Evolutionary conservation across 176 grass and related monocot genomes (phyloP).

Genomic region (Cenchrus americanus): DNA sequence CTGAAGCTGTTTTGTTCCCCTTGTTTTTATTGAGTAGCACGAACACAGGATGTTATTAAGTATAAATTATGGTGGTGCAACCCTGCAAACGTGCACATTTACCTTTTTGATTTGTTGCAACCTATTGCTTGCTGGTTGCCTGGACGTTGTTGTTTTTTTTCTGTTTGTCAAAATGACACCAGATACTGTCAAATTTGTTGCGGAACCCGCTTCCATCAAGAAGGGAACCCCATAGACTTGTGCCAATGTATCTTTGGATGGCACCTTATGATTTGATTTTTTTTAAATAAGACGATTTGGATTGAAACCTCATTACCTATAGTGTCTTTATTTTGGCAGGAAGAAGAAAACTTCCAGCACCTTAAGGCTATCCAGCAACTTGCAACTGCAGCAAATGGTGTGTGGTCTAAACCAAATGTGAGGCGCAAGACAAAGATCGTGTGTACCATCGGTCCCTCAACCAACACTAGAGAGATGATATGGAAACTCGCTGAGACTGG

Average conservation of each 20-base stretch:
- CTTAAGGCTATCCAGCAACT: conserved; percentile 80
- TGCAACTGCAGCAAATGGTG: conserved; percentile 54
- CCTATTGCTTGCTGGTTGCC: background rate
- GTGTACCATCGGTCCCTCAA: conserved; percentile 97
- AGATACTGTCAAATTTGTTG: background rate
- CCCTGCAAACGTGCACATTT: background rate
- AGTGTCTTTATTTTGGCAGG: conserved; percentile 49
- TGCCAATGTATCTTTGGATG: conserved; percentile 3
- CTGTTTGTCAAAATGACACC: conserved; percentile 12
- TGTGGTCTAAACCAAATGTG: conserved; percentile 87
- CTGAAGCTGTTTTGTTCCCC: background rate
- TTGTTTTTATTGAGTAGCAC: conserved; percentile 17
- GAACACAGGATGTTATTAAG: background rate
- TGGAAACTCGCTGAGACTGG: conserved; percentile 87
- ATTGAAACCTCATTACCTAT: background rate
- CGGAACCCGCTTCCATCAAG: background rate
- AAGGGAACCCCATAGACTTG: background rate
- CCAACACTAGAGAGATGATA: conserved; percentile 96
- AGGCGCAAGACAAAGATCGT: conserved; percentile 96
- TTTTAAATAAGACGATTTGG: too few relatives aligned
- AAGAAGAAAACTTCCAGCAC: conserved; percentile 81
- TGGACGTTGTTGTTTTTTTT: background rate
- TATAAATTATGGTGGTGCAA: background rate
- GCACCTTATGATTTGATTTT: background rate
- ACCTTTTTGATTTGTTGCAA: background rate